Evolutionary conservation across 2,329 filamentous ascomycete genomes (phyloP).

Genomic region (Chaetomiaceae sp.): DNA sequence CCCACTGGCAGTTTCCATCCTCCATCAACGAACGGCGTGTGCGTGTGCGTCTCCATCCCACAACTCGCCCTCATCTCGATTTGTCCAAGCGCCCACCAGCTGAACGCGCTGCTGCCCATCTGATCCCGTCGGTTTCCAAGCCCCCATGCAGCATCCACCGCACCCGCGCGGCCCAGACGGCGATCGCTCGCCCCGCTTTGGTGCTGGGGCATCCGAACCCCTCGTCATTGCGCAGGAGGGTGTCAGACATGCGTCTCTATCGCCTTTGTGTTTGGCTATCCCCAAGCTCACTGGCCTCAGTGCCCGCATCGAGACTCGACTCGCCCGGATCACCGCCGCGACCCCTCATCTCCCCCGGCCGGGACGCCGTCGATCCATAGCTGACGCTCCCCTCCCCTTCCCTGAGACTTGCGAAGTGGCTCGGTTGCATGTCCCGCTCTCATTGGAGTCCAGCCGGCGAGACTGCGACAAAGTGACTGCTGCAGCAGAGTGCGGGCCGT

Average conservation of each 20-base stretch:
- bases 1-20: no score
- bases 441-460: conserved; percentile 8
- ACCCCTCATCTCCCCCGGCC: neutral
- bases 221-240: conserved; percentile 13
- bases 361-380: neutral
- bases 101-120: neutral
- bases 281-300: conserved; percentile 5
- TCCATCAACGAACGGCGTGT: no score
- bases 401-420: neutral
- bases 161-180: neutral
- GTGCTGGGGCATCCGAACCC: neutral
- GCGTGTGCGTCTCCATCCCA: no score
- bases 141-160: neutral
- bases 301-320: neutral
- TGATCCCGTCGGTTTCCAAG: neutral
- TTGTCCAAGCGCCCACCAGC: neutral
- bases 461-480: neutral
- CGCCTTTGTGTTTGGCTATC: neutral
- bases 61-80: neutral
- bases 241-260: conserved; percentile 15
- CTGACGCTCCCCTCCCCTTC: no score
- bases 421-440: conserved; percentile 8
- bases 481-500: neutral
- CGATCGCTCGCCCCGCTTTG: conserved; percentile 6
- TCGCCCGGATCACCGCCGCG: neutral